Evolutionary conservation across 140 eudicot genomes (phyloP).

Genomic region (Senecio squalidus): DNA sequence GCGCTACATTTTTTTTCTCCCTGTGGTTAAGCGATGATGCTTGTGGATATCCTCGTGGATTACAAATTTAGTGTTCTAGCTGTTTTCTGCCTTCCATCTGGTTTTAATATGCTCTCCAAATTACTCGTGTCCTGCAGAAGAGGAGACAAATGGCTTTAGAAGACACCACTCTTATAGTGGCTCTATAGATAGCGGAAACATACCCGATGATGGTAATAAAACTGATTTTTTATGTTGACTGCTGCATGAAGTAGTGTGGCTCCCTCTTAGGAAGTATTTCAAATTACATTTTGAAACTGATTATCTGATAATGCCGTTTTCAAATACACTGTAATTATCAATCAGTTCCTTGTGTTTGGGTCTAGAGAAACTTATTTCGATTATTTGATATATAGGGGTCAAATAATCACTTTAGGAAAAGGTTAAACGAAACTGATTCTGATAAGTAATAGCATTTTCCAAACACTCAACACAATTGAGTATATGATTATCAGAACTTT

Average conservation of each 20-base stretch:
- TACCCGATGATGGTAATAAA: constrained; percentile 51
- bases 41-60: not conserved
- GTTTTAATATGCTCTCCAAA: constrained; percentile 17
- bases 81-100: constrained; percentile 6
- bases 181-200: constrained; percentile 46
- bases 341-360: not conserved
- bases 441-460: not conserved
- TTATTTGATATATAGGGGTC: not conserved
- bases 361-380: not conserved
- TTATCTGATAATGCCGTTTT: not conserved
- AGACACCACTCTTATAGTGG: constrained; percentile 55
- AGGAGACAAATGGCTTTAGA: constrained; percentile 45
- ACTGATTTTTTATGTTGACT: not conserved
- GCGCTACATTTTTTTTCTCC: constrained; percentile 4
- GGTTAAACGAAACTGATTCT: not conserved
- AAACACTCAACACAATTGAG: not conserved
- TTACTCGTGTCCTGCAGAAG: constrained; percentile 31
- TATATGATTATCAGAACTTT: not conserved
- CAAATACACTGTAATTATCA: no score
- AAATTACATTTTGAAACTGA: not conserved
- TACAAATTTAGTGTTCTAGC: constrained; percentile 6
- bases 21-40: constrained; percentile 4
- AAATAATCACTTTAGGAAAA: not conserved
- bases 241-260: not conserved
- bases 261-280: not conserved